Percentiles rank a stretch among this genome's conserved stretches.
phyloP scores from a whole-genome alignment of 495 filamentous ascomycete species.

The Usnea hakonensis region DNA sequence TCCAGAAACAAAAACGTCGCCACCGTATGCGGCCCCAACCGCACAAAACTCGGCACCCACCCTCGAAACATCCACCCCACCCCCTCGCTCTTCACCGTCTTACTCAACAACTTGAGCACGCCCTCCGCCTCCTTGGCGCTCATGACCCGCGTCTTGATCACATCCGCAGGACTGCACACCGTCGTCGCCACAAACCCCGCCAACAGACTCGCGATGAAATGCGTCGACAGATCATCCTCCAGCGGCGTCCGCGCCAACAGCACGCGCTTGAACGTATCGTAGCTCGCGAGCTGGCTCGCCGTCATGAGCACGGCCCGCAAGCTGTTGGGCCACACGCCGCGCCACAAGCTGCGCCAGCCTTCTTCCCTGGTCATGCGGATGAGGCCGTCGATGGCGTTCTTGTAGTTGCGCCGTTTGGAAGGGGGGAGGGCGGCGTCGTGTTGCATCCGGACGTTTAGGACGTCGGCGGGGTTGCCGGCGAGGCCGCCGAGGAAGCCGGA shows the following conservation, averaged over 20 bases:
- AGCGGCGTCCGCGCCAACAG: conserved; percentile 59
- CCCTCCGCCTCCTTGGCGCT: conserved; percentile 54
- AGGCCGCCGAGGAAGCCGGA: conserved; percentile 87
- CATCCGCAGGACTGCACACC: conserved; percentile 89
- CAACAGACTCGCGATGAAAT: conserved; percentile 78
- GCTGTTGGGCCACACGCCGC: conserved; percentile 88
- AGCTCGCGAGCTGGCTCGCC: conserved; percentile 77
- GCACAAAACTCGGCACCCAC: conserved; percentile 95
- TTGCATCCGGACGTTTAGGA: conserved; percentile 98
- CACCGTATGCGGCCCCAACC: conserved; percentile 89
- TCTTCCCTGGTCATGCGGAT: conserved; percentile 76
- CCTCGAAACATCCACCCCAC: conserved; percentile 87
- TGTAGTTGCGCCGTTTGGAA: conserved; percentile 74
- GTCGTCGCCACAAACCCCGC: conserved; percentile 94
- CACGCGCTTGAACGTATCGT: conserved; percentile 82
- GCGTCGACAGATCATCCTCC: conserved; percentile 69
- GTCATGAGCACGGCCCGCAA: conserved; percentile 91
- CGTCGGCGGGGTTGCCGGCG: conserved; percentile 88
- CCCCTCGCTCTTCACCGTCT: conserved; percentile 72
- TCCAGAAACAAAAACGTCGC: conserved; percentile 93
- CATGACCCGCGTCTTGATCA: conserved; percentile 97
- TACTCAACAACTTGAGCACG: conserved; percentile 50
- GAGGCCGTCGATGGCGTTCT: conserved; percentile 78
- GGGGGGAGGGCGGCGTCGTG: conserved; percentile 76
- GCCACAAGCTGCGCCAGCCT: conserved; percentile 63